A percentile compares a stretch with the other conserved stretches of the same genome.
phyloP scores from a whole-genome alignment of 2,329 filamentous ascomycete species.

The Cladosporium sp. region DNA sequence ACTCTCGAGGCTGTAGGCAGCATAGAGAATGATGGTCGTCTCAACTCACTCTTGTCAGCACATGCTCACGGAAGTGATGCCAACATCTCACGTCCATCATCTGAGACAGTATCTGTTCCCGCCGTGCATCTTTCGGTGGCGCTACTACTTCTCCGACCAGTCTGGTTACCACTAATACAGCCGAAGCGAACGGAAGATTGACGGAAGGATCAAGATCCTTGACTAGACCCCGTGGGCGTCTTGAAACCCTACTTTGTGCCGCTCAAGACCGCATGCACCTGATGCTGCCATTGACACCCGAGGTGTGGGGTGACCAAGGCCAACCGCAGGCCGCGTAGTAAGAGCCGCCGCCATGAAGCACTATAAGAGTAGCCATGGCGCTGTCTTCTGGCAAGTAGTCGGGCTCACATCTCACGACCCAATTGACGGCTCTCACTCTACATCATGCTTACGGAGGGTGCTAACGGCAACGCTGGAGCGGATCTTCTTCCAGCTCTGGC shows the following conservation, averaged over 20 bases:
- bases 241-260: background rate
- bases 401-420: no score
- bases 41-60: no score
- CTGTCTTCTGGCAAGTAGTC: background rate
- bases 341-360: background rate
- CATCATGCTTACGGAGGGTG: constrained; percentile 21
- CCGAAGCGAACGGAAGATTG: background rate
- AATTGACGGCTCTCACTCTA: background rate
- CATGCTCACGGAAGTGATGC: no score
- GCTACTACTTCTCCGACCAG: background rate
- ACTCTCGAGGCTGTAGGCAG: background rate
- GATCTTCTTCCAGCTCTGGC: constrained; percentile 23
- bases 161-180: background rate
- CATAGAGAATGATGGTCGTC: background rate
- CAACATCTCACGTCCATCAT: no score
- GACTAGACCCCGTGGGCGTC: background rate
- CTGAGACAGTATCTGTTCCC: background rate
- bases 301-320: background rate
- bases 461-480: constrained; percentile 13
- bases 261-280: background rate
- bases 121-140: background rate
- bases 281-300: background rate
- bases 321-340: background rate
- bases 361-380: background rate
- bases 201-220: constrained; percentile 2